These are phyloP conservation scores for Saturnispora sekii DNA, from an alignment of 805 yeast genomes.

Conservation along the genomic window DNA sequence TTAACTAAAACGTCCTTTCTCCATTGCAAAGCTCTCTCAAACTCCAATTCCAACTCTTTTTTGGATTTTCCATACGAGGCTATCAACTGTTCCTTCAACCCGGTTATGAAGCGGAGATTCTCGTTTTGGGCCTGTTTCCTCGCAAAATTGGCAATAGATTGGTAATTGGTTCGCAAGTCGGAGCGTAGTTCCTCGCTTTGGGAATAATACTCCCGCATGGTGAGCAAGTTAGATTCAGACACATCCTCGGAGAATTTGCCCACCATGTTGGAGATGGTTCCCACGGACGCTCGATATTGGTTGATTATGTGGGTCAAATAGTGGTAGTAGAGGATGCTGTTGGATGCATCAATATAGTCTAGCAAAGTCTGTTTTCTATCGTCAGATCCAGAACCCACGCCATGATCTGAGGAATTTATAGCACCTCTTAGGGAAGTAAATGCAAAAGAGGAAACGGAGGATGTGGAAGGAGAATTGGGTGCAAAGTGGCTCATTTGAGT, in stretches of 20 bases:
- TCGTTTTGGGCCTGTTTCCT: constrained; percentile 25
- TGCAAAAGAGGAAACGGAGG: constrained; percentile 4
- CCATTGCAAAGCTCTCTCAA: constrained; percentile 18
- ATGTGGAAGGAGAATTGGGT: neutral
- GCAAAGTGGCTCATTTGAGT: neutral
- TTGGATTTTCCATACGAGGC: constrained; percentile 21
- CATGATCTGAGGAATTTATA: neutral
- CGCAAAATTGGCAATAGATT: constrained; percentile 24
- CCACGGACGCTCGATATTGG: constrained; percentile 21
- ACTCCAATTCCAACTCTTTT: constrained; percentile 14
- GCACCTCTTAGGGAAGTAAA: constrained; percentile 7
- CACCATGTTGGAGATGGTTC: constrained; percentile 20
- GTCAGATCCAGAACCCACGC: constrained; percentile 1
- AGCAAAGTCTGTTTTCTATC: constrained; percentile 13
- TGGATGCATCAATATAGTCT: constrained; percentile 24
- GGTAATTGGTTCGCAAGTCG: constrained; percentile 23
- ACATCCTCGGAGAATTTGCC: constrained; percentile 22
- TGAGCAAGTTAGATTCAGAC: constrained; percentile 24
- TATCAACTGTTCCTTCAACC: constrained; percentile 21
- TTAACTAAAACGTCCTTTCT: constrained; percentile 17
- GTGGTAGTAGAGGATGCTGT: constrained; percentile 23
- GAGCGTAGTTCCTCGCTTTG: constrained; percentile 18
- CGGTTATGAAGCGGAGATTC: constrained; percentile 21
- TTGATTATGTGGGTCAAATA: constrained; percentile 23
- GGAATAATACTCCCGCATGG: constrained; percentile 24